A percentile compares a stretch with the other conserved stretches of the same genome.
These are phyloP conservation scores for Fonsecaea nubica DNA, from an alignment of 2,329 filamentous ascomycete genomes.

Conservation along the genomic window DNA sequence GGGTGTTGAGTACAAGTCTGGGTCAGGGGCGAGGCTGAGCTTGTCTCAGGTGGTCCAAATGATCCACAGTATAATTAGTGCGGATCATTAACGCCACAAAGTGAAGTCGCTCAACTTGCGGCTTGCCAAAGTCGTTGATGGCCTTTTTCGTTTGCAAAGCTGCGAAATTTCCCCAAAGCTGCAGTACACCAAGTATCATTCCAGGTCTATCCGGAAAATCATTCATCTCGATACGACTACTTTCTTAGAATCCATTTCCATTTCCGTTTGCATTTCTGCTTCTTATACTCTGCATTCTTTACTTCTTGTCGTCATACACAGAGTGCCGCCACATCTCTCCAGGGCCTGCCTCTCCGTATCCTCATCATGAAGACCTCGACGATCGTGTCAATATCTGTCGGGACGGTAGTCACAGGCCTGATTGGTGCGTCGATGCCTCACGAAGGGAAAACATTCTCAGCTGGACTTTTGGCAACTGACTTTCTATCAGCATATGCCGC, in stretches of 20 bases:
- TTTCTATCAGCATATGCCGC: slow-evolving; percentile 63
- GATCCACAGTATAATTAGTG: not conserved
- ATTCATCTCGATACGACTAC: not conserved
- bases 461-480: slow-evolving; percentile 27
- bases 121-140: not conserved
- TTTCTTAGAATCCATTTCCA: slow-evolving; percentile 5
- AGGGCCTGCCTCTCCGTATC: not conserved
- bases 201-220: not conserved
- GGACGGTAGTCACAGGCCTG: slow-evolving; percentile 64
- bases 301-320: not conserved
- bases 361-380: slow-evolving; percentile 56
- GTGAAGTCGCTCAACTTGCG: not conserved
- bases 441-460: slow-evolving; percentile 5
- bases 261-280: not conserved
- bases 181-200: not conserved
- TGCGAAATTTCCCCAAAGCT: slow-evolving; percentile 8
- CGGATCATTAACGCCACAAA: not conserved
- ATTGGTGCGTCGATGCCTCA: slow-evolving; percentile 51
- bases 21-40: slow-evolving; percentile 10
- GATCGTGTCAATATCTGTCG: slow-evolving; percentile 63
- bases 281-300: not conserved
- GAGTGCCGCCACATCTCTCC: not conserved
- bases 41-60: not conserved
- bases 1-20: not conserved
- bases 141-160: slow-evolving; percentile 4